A percentile compares a stretch with the other conserved stretches of the same genome.
These are phyloP conservation scores for Larix kaempferi DNA, from an alignment of 75 land plant species.

Conservation along the genomic window DNA sequence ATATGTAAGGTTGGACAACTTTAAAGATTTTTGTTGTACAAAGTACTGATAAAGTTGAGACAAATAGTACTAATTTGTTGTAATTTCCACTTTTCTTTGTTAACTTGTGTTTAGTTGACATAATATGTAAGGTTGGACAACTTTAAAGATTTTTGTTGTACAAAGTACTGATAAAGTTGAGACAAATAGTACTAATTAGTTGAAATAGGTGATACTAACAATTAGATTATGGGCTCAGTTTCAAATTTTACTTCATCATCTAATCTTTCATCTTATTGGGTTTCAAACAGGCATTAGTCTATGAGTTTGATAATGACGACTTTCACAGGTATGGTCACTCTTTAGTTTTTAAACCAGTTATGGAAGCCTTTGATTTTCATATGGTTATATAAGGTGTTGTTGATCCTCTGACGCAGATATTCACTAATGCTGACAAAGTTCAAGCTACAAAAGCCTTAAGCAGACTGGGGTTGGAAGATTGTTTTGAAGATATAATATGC, in stretches of 20 bases:
- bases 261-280: background rate
- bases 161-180: no score
- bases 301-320: conserved; percentile 77
- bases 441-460: conserved; percentile 57
- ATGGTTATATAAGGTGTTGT: background rate
- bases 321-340: conserved; percentile 44
- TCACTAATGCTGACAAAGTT: conserved; percentile 72
- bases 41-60: no score
- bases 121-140: no score
- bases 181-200: no score
- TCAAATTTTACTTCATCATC: background rate
- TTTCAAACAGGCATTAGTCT: conserved; percentile 53
- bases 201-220: no score
- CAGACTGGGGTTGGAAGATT: conserved; percentile 72
- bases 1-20: no score
- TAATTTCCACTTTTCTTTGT: no score
- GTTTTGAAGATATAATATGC: conserved; percentile 79
- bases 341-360: background rate
- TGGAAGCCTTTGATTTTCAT: background rate
- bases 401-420: conserved; percentile 35
- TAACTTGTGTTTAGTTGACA: no score
- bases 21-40: no score
- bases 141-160: no score
- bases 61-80: no score
- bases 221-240: no score